phyloP scores from a whole-genome alignment of 192 early-diverging fungal species.

The Phlyctochytrium bullatum region DNA sequence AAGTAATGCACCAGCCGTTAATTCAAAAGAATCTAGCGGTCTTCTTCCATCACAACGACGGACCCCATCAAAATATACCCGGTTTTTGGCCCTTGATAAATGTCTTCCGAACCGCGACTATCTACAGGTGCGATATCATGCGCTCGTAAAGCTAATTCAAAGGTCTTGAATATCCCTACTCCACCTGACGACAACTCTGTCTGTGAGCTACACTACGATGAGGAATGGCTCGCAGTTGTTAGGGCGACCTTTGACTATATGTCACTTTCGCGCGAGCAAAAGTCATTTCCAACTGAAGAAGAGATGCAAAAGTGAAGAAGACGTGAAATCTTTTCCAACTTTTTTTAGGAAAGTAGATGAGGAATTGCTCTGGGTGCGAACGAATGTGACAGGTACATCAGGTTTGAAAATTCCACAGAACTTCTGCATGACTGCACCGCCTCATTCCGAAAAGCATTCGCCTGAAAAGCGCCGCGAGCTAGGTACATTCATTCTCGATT shows the following conservation, averaged over 20 bases:
- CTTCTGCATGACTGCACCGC: slow-evolving; percentile 70
- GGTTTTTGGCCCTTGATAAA: slow-evolving; percentile 94
- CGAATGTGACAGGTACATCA: slow-evolving; percentile 53
- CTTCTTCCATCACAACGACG: not conserved
- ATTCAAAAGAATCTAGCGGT: too few species aligned
- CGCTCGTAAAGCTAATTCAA: slow-evolving; percentile 1
- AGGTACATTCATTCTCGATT: too few species aligned
- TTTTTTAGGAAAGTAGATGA: slow-evolving; percentile 45
- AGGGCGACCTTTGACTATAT: slow-evolving; percentile 43
- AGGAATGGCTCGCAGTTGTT: slow-evolving; percentile 59
- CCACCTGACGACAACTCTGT: slow-evolving; percentile 25
- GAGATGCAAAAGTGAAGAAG: slow-evolving; percentile 39
- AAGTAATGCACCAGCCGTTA: too few species aligned
- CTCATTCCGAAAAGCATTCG: slow-evolving; percentile 18
- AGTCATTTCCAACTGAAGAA: slow-evolving; percentile 47
- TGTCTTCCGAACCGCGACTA: slow-evolving; percentile 77
- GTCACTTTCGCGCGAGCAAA: slow-evolving; percentile 31
- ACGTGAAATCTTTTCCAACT: not conserved
- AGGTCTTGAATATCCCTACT: slow-evolving; percentile 34
- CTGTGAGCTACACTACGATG: slow-evolving; percentile 82
- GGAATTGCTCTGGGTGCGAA: slow-evolving; percentile 65
- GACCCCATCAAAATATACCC: slow-evolving; percentile 45
- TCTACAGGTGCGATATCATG: slow-evolving; percentile 61
- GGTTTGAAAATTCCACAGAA: slow-evolving; percentile 71
- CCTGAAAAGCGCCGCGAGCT: slow-evolving; percentile 1